Base-by-base conservation (phyloP, 345 rosid species). In the Citrus medica region DNA sequence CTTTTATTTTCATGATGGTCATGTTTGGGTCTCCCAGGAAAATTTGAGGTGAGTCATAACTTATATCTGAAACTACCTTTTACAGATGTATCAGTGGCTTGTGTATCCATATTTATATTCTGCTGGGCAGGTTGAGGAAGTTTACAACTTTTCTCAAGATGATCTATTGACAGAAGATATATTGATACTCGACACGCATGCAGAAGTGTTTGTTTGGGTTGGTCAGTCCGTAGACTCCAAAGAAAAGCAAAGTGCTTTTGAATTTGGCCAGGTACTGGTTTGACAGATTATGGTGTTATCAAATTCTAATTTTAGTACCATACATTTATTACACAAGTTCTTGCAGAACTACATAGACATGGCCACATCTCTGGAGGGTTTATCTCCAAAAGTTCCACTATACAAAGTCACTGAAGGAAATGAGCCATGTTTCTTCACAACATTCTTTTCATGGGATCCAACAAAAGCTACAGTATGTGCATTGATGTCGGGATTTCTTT, bases 151-250 rank as follows among this genome's bases (percentile, higher is more conserved):
- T 69, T 84, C 88, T 78, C 99, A 97, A 84, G 99, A 94, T 84
- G 99, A 97, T 81, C 90, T 97, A 48, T 84, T 97, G 89, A 89
- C 98, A 7, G 99, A 97, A 83, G 99, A 97, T 80, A 85, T 92
- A 80, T 81, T 92, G 90, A 84, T 97, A 79, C 93, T 97, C 55
- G 99, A 97, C 84, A 93, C 98, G 46, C 95, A 89, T 77, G 95
- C 97, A 74, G 99, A 94, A 84, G 98, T 94, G 73, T 97, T 94
- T 89, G 90, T 94, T 77, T 97, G 99, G 99, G 92, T 94, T 86
- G 99, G 99, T 68, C 94, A 93, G 65, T 92, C 85, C 12, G 95
- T 86, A 60, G 98, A 94, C 75, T 28, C 93, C 65, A 91, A 88
- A 82, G 97, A 97, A 83, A 97, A 97, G 87, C 94, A 92, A 85